Conservation (phyloP, 805 yeast genomes). For the Schizosaccharomyces octosporus region DNA sequence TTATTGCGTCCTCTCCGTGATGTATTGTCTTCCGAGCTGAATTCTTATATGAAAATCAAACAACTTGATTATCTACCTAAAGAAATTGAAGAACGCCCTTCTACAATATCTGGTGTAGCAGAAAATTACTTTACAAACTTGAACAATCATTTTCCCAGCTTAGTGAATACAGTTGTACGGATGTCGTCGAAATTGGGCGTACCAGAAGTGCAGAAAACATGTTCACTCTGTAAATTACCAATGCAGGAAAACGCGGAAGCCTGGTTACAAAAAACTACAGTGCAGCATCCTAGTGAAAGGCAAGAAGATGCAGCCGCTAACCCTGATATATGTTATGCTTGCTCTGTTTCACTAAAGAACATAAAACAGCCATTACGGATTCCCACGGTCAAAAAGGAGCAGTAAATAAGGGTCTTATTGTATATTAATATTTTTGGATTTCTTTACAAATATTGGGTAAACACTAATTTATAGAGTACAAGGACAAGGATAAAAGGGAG, state of each 20-base stretch:
- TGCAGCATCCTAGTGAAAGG: background rate
- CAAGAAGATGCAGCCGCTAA: background rate
- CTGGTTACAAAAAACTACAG: background rate
- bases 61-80: constrained; percentile 14
- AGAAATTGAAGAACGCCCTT: background rate
- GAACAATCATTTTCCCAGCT: constrained; percentile 62
- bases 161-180: constrained; percentile 75
- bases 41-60: constrained; percentile 25
- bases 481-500: background rate
- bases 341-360: background rate
- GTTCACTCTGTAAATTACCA: background rate
- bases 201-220: background rate
- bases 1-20: constrained; percentile 51
- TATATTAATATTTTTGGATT: background rate
- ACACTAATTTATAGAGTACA: background rate
- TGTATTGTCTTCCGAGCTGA: constrained; percentile 41
- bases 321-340: background rate
- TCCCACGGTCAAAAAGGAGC: background rate
- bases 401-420: background rate
- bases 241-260: background rate
- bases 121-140: constrained; percentile 44
- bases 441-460: background rate
- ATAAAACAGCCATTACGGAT: background rate
- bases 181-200: constrained; percentile 40
- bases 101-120: constrained; percentile 38